Percentiles rank a stretch among this genome's conserved stretches.
Conservation (phyloP, 495 filamentous ascomycete species). For the Hapsidospora chrysogenum region DNA sequence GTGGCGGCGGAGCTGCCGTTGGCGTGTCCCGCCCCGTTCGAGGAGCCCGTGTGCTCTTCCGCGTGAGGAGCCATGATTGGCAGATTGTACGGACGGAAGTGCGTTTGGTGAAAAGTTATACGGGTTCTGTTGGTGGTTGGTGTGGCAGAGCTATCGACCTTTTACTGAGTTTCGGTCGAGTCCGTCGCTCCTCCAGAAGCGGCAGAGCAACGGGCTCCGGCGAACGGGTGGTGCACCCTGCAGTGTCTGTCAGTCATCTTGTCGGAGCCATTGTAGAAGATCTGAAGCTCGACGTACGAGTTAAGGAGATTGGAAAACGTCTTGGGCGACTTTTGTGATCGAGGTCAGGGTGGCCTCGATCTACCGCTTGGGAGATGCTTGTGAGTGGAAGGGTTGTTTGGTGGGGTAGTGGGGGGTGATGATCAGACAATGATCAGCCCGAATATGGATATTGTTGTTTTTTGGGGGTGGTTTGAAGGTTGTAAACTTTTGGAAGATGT, state of each 20-base stretch:
- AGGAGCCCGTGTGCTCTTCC: constrained; percentile 49
- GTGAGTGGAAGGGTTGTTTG: neutral
- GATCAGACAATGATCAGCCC: neutral
- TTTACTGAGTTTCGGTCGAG: constrained; percentile 47
- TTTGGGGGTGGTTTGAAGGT: no score
- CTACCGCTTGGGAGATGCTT: constrained; percentile 9
- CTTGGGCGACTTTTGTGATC: constrained; percentile 48
- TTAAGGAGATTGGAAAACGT: constrained; percentile 86
- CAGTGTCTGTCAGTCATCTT: constrained; percentile 4
- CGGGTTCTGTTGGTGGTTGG: constrained; percentile 10
- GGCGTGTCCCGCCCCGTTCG: constrained; percentile 49
- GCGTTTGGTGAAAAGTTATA: constrained; percentile 15
- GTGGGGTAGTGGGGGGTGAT: neutral
- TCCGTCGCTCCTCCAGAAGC: constrained; percentile 78
- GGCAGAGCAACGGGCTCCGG: constrained; percentile 89
- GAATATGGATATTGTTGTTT: no score
- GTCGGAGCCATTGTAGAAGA: constrained; percentile 1
- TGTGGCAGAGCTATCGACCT: constrained; percentile 11
- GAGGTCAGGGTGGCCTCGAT: constrained; percentile 36
- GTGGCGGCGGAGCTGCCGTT: constrained; percentile 38
- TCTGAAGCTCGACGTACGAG: constrained; percentile 40
- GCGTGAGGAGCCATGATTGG: constrained; percentile 83
- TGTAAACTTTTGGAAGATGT: no score
- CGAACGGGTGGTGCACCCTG: constrained; percentile 92
- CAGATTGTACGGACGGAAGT: constrained; percentile 2